A percentile compares a stretch with the other conserved stretches of the same genome.
phyloP scores from a whole-genome alignment of 805 yeast species.

The Candida khao-thaluensis region DNA sequence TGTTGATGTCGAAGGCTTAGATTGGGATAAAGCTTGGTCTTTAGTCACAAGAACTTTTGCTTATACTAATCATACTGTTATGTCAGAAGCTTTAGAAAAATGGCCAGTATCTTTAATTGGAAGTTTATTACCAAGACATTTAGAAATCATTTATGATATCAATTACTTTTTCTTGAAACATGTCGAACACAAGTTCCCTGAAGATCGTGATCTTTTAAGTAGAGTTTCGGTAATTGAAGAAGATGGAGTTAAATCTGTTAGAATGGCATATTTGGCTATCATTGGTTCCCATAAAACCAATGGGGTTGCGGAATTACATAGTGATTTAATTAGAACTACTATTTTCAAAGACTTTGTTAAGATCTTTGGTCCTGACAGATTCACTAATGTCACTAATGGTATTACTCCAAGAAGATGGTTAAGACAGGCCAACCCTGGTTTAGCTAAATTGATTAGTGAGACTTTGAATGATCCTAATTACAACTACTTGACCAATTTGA shows the following conservation, averaged over 20 bases:
- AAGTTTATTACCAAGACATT: conserved; percentile 81
- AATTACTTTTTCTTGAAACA: conserved; percentile 73
- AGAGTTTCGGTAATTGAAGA: conserved; percentile 88
- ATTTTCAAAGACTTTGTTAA: conserved; percentile 87
- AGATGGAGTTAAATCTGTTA: conserved; percentile 71
- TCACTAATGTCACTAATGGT: conserved; percentile 92
- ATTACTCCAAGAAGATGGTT: conserved; percentile 97
- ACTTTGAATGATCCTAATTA: conserved; percentile 65
- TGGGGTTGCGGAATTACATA: conserved; percentile 95
- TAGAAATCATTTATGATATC: conserved; percentile 86
- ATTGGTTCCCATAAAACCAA: conserved; percentile 91
- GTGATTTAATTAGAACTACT: conserved; percentile 85
- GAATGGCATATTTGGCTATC: conserved; percentile 91
- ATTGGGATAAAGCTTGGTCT: conserved; percentile 84
- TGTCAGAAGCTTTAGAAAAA: conserved; percentile 92
- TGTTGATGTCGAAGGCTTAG: conserved; percentile 77
- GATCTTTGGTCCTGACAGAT: conserved; percentile 77
- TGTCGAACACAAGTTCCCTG: conserved; percentile 76
- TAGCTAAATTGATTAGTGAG: conserved; percentile 70
- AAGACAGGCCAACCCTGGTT: conserved; percentile 84
- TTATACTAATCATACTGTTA: conserved; percentile 92
- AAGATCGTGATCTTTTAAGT: conserved; percentile 60
- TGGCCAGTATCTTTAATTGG: conserved; percentile 88
- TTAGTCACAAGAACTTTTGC: conserved; percentile 81
- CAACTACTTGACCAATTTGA: conserved; percentile 66